Evolutionary conservation across 2,329 filamentous ascomycete genomes (phyloP), one percentile per base, ranked within the genome.

Genomic region (Xylaria sp.): DNA sequence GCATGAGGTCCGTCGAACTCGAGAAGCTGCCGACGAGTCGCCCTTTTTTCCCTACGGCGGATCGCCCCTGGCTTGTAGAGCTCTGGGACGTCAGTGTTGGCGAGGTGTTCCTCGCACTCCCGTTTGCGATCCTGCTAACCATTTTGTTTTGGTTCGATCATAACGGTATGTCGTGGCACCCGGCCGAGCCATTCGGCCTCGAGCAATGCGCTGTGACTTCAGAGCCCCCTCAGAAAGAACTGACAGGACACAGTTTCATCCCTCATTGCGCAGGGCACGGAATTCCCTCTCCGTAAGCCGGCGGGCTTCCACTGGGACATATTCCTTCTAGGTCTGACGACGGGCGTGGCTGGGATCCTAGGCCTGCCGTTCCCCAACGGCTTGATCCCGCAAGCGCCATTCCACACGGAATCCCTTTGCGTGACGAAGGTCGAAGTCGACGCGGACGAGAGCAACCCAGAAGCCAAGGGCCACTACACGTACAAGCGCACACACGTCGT

Each of bases 91-190:
- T 96, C 55, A 80, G 79, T 46, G 86, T 90, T 5, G 83, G 82
- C 0, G 88, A 96, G 58, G 82, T 95, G 6, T 96, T 96, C 72
- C 80, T 93, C 43, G 92, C 93, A 1, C 84, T 96, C n/a, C 93
- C 93, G 0, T 96, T 96, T 77, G 92, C 91, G 0, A 72, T 96
- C 33, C 80, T 96, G 1, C 80, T 96, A 15, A 96, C 92, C 0
- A 87, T 96, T 21, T 78, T 96, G 4, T 96, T 96, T 73, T 96
- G 90, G 79, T 96, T 95, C 73, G 92, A 96, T 71, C 92, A 96
- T 72, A 96, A 95, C 68, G 89, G 89, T 91, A 79, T 63, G 79
- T 66, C 27, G 15, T 33, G 15, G 11, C 13, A 11, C 35, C 31
- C 5, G 17, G 2, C 11, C 21, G 13, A 27, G 25, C 27, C 7